phyloP scores from a whole-genome alignment of 2,329 filamentous ascomycete genomes.

The Lasiodiplodia theobromae region DNA sequence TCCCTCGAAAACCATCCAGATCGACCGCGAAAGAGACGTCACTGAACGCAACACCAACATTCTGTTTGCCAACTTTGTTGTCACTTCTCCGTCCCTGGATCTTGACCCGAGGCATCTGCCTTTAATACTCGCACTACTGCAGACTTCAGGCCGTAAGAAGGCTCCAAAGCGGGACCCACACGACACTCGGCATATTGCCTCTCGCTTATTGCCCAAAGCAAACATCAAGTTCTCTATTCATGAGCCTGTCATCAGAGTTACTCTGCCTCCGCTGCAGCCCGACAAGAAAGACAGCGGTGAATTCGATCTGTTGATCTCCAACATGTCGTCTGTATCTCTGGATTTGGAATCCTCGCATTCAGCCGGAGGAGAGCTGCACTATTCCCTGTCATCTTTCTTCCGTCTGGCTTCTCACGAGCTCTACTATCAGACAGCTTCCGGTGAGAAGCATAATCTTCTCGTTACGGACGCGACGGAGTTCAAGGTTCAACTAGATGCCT shows the following conservation, averaged over 20 bases:
- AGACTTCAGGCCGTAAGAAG: conserved; percentile 48
- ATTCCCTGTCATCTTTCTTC: conserved; percentile 82
- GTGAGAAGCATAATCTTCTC: conserved; percentile 84
- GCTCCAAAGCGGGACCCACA: conserved; percentile 30
- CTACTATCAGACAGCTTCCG: conserved; percentile 90
- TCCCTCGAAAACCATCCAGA: conserved; percentile 90
- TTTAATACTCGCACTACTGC: conserved; percentile 78
- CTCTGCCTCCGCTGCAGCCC: conserved; percentile 77
- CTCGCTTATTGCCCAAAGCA: conserved; percentile 89
- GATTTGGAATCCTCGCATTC: conserved; percentile 98
- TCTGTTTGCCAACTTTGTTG: conserved; percentile 91
- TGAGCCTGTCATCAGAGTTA: conserved; percentile 90
- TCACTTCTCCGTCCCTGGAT: conserved; percentile 94
- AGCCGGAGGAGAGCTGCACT: conserved; percentile 80
- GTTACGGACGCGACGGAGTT: conserved; percentile 88
- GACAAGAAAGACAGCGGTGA: conserved; percentile 70
- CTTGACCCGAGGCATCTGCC: conserved; percentile 91
- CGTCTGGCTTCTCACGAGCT: conserved; percentile 85
- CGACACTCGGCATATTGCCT: conserved; percentile 71
- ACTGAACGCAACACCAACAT: conserved; percentile 95
- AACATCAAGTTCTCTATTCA: conserved; percentile 96
- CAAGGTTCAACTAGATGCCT: conserved; percentile 82
- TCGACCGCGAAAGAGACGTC: conserved; percentile 71
- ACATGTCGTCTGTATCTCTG: conserved; percentile 89
- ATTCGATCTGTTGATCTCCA: conserved; percentile 94